These are phyloP conservation scores for Clonostachys chloroleuca DNA, from an alignment of 2,329 filamentous ascomycete species.

Conservation along the genomic window DNA sequence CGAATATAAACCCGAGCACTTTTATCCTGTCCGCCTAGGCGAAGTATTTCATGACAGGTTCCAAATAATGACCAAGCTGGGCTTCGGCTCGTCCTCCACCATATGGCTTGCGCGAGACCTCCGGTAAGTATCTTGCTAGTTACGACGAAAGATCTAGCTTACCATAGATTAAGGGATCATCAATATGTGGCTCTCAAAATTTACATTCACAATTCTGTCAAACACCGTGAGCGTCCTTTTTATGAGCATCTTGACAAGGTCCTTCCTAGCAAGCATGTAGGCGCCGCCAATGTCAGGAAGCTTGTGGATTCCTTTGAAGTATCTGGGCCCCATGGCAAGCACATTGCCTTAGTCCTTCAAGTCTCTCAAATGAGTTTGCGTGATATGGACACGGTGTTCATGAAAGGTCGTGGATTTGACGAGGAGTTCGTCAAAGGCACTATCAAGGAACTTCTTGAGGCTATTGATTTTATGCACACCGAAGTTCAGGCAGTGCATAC, in stretches of 20 bases:
- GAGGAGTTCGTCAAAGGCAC: conserved; percentile 21
- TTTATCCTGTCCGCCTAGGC: conserved; percentile 29
- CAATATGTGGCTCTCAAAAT: conserved; percentile 24
- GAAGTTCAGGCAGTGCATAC: conserved; percentile 22
- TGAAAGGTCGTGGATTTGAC: conserved; percentile 11
- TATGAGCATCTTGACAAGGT: conserved; percentile 7
- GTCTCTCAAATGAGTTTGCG: conserved; percentile 19
- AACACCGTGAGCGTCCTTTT: conserved; percentile 13
- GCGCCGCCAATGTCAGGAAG: conserved; percentile 9
- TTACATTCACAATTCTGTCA: conserved; percentile 13
- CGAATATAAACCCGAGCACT: conserved; percentile 23
- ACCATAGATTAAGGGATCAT: conserved; percentile 6
- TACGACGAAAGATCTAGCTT: neutral
- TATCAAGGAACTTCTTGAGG: conserved; percentile 18
- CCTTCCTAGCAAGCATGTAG: conserved; percentile 4
- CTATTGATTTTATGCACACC: conserved; percentile 25
- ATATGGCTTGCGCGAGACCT: conserved; percentile 35
- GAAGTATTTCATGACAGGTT: conserved; percentile 27
- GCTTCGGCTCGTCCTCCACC: conserved; percentile 32
- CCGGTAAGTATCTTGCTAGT: conserved; percentile 9
- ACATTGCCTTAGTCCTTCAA: conserved; percentile 12
- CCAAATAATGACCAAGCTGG: conserved; percentile 31
- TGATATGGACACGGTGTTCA: conserved; percentile 21
- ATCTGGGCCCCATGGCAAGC: conserved; percentile 9
- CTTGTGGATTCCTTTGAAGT: conserved; percentile 12